A percentile compares a stretch with the other conserved stretches of the same genome.
Evolutionary conservation across 2,329 filamentous ascomycete genomes (phyloP).

Genomic region (Colletotrichum sojae): DNA sequence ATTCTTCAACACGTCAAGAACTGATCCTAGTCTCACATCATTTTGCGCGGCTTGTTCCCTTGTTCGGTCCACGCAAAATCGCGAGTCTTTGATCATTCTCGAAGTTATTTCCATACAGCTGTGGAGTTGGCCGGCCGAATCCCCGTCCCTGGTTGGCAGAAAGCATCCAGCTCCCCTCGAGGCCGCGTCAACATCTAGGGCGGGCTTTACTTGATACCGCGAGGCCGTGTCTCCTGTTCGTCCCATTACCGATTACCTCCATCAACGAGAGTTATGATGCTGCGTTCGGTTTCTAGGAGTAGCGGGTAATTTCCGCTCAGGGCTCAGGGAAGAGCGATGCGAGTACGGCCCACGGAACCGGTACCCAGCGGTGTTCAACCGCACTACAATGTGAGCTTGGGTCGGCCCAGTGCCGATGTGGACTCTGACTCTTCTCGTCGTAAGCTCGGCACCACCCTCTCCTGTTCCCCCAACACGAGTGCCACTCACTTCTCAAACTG

Average conservation of each 20-base stretch:
- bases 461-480: background rate
- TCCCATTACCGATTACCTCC: background rate
- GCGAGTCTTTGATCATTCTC: background rate
- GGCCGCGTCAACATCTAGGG: background rate
- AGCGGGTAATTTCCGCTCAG: background rate
- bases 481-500: background rate
- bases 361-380: background rate
- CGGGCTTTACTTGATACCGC: background rate
- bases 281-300: background rate
- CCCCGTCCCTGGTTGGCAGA: background rate
- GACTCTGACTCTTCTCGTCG: constrained; percentile 17
- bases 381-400: background rate
- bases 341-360: background rate
- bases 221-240: background rate
- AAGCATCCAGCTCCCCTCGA: background rate
- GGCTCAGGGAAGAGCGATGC: background rate
- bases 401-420: background rate
- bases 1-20: background rate
- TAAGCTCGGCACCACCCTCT: constrained; percentile 24
- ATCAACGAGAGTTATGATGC: background rate
- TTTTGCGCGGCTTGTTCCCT: background rate
- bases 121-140: background rate
- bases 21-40: background rate
- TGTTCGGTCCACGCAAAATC: background rate
- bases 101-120: background rate